phyloP scores from a whole-genome alignment of 331 rosid species.

The Arachis monticola region DNA sequence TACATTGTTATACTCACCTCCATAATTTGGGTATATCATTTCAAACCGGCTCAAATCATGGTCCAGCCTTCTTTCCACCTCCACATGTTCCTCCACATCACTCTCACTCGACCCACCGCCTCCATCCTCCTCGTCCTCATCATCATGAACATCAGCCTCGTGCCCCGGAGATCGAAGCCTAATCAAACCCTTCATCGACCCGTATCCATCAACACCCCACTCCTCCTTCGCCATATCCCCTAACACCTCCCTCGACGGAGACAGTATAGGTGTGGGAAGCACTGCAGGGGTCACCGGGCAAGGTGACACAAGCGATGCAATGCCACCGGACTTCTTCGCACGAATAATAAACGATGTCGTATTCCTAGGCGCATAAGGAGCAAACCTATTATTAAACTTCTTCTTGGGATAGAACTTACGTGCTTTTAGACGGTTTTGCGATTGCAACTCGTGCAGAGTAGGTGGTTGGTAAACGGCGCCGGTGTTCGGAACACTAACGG shows the following conservation, averaged over 20 bases:
- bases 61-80: constrained; percentile 91
- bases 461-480: constrained; percentile 67
- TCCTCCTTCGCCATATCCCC: constrained; percentile 95
- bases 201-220: constrained; percentile 98
- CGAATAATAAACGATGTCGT: constrained; percentile 86
- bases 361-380: constrained; percentile 97
- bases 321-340: constrained; percentile 88
- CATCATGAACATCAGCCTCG: constrained; percentile 62
- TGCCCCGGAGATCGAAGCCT: constrained; percentile 77
- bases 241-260: constrained; percentile 82
- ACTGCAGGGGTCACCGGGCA: constrained; percentile 88
- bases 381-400: constrained; percentile 79
- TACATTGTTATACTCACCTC: constrained; percentile 74
- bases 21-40: constrained; percentile 88
- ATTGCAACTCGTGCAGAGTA: constrained; percentile 80
- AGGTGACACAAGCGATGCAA: constrained; percentile 88
- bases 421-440: constrained; percentile 84
- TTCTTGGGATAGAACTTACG: constrained; percentile 87
- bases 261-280: constrained; percentile 84
- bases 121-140: constrained; percentile 73
- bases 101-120: constrained; percentile 84
- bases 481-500: constrained; percentile 32
- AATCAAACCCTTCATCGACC: constrained; percentile 97
- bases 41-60: constrained; percentile 95
- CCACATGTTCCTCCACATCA: constrained; percentile 90